Evolutionary conservation across 2,329 filamentous ascomycete species (phyloP).

Genomic region (Chalaropsis thielavioides): DNA sequence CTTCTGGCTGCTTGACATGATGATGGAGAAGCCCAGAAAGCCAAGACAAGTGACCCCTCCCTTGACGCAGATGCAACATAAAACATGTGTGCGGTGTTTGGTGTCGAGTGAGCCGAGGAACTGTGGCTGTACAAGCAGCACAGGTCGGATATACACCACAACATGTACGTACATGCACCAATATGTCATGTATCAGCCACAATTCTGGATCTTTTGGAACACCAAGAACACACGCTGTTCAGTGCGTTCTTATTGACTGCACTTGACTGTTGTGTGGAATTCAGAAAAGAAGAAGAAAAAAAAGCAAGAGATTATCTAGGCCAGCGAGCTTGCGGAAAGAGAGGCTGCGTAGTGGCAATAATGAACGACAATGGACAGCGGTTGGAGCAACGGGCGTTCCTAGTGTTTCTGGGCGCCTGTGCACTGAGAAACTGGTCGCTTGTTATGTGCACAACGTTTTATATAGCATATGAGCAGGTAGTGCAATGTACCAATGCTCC

Average conservation of each 20-base stretch:
- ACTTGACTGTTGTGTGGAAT: neutral
- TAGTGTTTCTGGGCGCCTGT: neutral
- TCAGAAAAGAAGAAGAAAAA: neutral
- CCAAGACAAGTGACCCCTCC: neutral
- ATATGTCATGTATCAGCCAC: conserved; percentile 4
- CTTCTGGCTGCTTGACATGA: neutral
- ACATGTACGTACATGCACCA: neutral
- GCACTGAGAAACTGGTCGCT: neutral
- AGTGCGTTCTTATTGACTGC: neutral
- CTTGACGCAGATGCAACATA: neutral
- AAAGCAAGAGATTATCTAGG: neutral
- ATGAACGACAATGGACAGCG: neutral
- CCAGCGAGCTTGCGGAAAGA: neutral
- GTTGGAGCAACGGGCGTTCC: neutral
- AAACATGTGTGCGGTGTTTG: neutral
- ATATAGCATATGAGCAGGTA: neutral
- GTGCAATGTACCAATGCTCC: neutral
- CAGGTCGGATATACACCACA: neutral
- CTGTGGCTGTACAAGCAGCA: conserved; percentile 3
- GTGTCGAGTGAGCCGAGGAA: neutral
- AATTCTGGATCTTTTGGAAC: conserved; percentile 6
- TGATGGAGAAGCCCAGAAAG: neutral
- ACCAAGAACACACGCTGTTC: conserved; percentile 7
- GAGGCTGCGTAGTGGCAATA: neutral
- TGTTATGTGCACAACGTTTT: neutral